Evolutionary conservation across 2,329 filamentous ascomycete species (phyloP).

Genomic region (Calonectria pseudoreteaudii): DNA sequence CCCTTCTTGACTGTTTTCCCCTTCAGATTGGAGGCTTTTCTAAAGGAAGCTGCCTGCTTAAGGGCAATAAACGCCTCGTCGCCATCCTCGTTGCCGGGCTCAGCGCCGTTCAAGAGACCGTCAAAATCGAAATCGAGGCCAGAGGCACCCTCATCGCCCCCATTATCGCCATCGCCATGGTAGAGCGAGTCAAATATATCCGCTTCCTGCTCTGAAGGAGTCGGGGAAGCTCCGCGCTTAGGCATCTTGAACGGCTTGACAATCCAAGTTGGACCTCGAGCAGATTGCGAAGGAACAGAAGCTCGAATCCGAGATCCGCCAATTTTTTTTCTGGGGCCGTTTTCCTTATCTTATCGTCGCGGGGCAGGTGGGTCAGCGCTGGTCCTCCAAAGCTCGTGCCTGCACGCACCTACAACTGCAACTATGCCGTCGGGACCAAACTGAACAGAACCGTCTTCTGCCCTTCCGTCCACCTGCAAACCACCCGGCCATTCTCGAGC

Average conservation of each 20-base stretch:
- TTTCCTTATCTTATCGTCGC: conserved; percentile 54
- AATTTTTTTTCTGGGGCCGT: conserved; percentile 47
- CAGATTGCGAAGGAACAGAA: conserved; percentile 23
- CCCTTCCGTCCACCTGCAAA: conserved; percentile 17
- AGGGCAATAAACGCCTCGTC: conserved; percentile 94
- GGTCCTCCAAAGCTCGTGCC: conserved; percentile 22
- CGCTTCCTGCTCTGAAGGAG: conserved; percentile 88
- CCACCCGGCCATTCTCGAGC: conserved; percentile 2
- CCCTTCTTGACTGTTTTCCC: conserved; percentile 92
- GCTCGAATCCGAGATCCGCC: conserved; percentile 28
- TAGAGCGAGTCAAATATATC: conserved; percentile 88
- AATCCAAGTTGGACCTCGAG: conserved; percentile 12
- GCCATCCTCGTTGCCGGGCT: conserved; percentile 65
- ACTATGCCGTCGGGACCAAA: not conserved
- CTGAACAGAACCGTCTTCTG: not conserved
- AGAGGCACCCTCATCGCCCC: conserved; percentile 50
- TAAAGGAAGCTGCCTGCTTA: conserved; percentile 86
- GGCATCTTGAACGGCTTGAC: conserved; percentile 65
- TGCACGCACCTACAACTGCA: conserved; percentile 9
- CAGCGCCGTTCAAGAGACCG: conserved; percentile 68
- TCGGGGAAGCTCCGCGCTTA: conserved; percentile 80
- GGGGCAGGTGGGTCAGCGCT: conserved; percentile 42
- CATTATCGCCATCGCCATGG: conserved; percentile 67
- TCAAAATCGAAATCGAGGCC: conserved; percentile 67
- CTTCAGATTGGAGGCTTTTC: conserved; percentile 85